Conservation (phyloP, 2,329 filamentous ascomycete species). For the Hymenoscyphus linearis region DNA sequence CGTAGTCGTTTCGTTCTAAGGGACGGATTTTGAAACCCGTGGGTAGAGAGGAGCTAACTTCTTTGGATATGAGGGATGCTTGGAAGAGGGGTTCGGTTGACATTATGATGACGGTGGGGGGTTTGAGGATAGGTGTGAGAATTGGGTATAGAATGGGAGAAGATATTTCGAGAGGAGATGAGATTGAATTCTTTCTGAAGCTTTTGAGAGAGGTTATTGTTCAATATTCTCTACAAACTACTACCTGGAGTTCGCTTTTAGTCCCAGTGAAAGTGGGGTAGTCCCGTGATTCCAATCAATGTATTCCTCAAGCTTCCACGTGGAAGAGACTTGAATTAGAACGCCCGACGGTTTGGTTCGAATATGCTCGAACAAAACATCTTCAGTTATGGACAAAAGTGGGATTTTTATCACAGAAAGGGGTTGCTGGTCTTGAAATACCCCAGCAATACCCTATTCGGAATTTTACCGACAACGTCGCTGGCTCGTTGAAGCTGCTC, state of each 20-base stretch:
- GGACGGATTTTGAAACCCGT: conserved; percentile 76
- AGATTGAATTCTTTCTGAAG: background rate
- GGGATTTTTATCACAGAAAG: background rate
- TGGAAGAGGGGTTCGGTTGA: conserved; percentile 56
- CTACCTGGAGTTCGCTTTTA: background rate
- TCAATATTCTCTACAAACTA: background rate
- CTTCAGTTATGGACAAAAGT: background rate
- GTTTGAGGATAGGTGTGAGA: background rate
- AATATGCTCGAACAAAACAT: background rate
- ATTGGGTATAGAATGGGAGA: background rate
- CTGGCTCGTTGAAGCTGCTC: background rate
- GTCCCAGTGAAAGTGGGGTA: background rate
- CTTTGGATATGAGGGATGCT: conserved; percentile 66
- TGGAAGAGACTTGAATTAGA: background rate
- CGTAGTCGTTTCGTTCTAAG: conserved; percentile 62
- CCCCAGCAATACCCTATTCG: background rate
- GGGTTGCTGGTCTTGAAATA: background rate
- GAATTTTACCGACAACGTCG: background rate
- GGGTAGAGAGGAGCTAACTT: conserved; percentile 66
- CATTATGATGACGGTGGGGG: background rate
- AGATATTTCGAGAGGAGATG: background rate
- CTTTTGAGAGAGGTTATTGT: background rate
- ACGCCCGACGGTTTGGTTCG: background rate
- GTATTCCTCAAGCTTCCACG: background rate
- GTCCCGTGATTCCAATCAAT: background rate